Evolutionary conservation across 2,329 filamentous ascomycete species (phyloP), one percentile per base, ranked within the genome.

Genomic region (Grosmannia clavigera): DNA sequence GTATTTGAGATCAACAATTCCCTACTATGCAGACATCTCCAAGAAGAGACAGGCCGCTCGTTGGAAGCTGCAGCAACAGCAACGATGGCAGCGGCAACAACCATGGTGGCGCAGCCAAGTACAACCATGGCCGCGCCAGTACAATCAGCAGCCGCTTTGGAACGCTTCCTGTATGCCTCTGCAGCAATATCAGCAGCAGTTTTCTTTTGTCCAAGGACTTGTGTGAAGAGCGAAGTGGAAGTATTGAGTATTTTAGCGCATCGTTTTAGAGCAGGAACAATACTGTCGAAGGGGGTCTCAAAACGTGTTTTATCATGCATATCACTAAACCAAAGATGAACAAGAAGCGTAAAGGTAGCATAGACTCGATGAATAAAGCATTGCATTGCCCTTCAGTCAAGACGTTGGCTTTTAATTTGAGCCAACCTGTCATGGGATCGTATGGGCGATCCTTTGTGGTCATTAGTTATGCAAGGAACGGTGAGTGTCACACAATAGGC

Each of bases 11-110:
- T 12, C 60, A 9, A 59, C 63, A 2, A 56, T 64, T 10, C 65
- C 65, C 11, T 50, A 61, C 22, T 66, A 62, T 60, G 64, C 65
- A 3, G 16, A 53, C 1, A 25, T 61, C 5, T 58, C 60, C 57
- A 65, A 60, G 51, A 52, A 55, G 38, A 61, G 65, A 2, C 65
- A 66, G 58, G 31, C 52, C 5, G 6, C 33, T 35, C 62, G 65
- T 12, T 63, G 55, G 60, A 14, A 55, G 27, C 58, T 16, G 22
- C 53, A 62, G n/a, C 51, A 58, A 48, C 29, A 55, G 16, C 35
- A 43, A n/a, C 55, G 52, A 16, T 25, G 25, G n/a, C 40, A 51
- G 33, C 22, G 50, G 46, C 14, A 31, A 40, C 22, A 27, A 5
- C 11, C 5, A 12, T 16, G 19, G 27, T 40, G 38, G 38, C 1